A percentile compares a stretch with the other conserved stretches of the same genome.
phyloP scores from a whole-genome alignment of 306 rosid species.

The Lupinus albus region DNA sequence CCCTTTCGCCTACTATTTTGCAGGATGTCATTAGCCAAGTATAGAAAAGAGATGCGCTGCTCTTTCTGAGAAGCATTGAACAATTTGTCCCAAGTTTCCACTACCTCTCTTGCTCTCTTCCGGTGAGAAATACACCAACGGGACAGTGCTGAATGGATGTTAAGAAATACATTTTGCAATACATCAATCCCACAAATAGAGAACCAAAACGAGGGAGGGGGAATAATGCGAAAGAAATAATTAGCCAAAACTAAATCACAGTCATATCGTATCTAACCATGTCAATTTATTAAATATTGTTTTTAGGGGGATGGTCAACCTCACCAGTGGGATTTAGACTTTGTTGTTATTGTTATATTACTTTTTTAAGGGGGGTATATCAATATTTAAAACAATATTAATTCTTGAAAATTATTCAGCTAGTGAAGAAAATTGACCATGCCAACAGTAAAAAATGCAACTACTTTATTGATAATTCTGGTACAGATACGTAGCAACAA shows the following conservation, averaged over 20 bases:
- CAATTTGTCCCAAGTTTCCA: constrained; percentile 84
- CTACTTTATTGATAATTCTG: constrained; percentile 23
- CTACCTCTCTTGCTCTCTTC: constrained; percentile 75
- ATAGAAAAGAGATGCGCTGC: constrained; percentile 69
- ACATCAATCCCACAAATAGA: constrained; percentile 25
- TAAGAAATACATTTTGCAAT: constrained; percentile 50
- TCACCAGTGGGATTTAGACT: too few relatives aligned
- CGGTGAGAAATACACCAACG: constrained; percentile 82
- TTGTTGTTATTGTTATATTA: too few relatives aligned
- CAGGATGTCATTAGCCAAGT: constrained; percentile 87
- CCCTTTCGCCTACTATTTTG: constrained; percentile 94
- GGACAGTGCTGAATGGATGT: constrained; percentile 68
- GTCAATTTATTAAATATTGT: not conserved
- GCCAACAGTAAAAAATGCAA: constrained; percentile 22
- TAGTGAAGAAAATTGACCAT: constrained; percentile 16
- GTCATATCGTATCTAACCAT: constrained; percentile 22
- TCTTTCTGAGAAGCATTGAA: constrained; percentile 82
- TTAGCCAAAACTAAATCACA: constrained; percentile 6
- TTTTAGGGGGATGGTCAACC: constrained; percentile 6
- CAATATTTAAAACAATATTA: constrained; percentile 27
- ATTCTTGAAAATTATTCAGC: constrained; percentile 17
- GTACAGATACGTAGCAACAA: constrained; percentile 9
- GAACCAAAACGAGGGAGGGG: constrained; percentile 13
- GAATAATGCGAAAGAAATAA: constrained; percentile 17
- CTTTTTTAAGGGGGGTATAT: too few relatives aligned